phyloP scores from a whole-genome alignment of 83 land plant genomes.

The Thuja plicata region DNA sequence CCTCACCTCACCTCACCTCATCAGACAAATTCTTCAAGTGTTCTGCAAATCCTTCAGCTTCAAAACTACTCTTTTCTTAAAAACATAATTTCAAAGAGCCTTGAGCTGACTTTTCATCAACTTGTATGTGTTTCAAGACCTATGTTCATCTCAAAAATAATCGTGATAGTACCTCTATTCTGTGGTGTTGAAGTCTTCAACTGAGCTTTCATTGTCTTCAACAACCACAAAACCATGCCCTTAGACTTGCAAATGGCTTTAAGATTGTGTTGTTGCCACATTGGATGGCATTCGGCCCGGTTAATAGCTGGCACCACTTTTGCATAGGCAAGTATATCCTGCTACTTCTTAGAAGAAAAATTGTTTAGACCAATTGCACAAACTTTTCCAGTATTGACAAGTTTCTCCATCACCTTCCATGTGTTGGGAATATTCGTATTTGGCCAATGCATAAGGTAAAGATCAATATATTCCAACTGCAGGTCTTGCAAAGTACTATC shows the following conservation, averaged over 20 bases:
- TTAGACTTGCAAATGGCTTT: constrained; percentile 28
- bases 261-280: constrained; percentile 64
- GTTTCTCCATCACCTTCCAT: constrained; percentile 63
- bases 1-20: too few relatives aligned
- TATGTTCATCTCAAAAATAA: too few relatives aligned
- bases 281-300: constrained; percentile 88
- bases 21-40: too few relatives aligned
- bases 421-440: constrained; percentile 28
- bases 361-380: constrained; percentile 66
- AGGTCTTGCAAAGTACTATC: constrained; percentile 25
- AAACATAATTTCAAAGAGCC: too few relatives aligned
- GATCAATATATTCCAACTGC: constrained; percentile 33
- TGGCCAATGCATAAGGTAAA: constrained; percentile 49
- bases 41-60: too few relatives aligned
- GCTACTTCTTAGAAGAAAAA: constrained; percentile 38
- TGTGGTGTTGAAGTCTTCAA: too few relatives aligned
- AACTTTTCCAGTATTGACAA: constrained; percentile 34
- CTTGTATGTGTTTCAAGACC: too few relatives aligned
- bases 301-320: constrained; percentile 59
- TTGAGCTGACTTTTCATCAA: too few relatives aligned
- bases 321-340: constrained; percentile 32
- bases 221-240: constrained; percentile 26
- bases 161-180: too few relatives aligned
- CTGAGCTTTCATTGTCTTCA: too few relatives aligned
- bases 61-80: too few relatives aligned